A percentile compares a stretch with the other conserved stretches of the same genome.
Conservation (phyloP, 2,329 filamentous ascomycete genomes). For the Calonectria hawksworthii region DNA sequence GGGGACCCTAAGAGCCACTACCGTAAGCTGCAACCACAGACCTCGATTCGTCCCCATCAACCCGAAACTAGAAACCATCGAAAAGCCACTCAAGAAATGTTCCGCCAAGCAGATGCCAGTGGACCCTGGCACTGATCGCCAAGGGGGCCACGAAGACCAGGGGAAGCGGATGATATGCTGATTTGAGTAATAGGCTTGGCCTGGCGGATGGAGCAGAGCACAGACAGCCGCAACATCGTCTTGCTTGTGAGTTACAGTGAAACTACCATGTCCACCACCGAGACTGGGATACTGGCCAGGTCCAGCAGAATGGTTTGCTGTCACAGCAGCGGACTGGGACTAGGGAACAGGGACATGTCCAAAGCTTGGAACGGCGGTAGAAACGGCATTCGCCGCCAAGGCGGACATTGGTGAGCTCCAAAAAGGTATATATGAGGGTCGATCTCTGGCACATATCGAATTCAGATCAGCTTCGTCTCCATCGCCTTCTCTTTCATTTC, state of each 20-base stretch:
- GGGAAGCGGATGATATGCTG: conserved; percentile 20
- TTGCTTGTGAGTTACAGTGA: conserved; percentile 38
- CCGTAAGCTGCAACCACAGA: conserved; percentile 20
- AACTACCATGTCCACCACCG: conserved; percentile 38
- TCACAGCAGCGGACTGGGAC: conserved; percentile 23
- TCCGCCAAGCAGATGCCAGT: conserved; percentile 40
- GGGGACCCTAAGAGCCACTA: neutral
- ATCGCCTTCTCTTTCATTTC: conserved; percentile 44
- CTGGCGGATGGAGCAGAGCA: conserved; percentile 8
- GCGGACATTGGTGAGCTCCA: neutral
- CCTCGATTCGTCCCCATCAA: conserved; percentile 27
- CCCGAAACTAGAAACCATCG: conserved; percentile 38
- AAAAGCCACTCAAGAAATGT: conserved; percentile 34
- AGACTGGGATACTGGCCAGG: conserved; percentile 34
- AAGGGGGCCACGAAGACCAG: conserved; percentile 27
- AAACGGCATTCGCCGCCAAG: conserved; percentile 18
- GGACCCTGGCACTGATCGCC: conserved; percentile 37
- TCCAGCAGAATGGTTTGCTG: conserved; percentile 35
- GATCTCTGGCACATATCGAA: conserved; percentile 20
- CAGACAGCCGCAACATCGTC: conserved; percentile 22
- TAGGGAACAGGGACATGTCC: conserved; percentile 26
- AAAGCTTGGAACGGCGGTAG: conserved; percentile 10
- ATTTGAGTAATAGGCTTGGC: neutral
- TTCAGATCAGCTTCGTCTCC: conserved; percentile 32
- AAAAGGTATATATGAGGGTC: conserved; percentile 38